Evolutionary conservation across 2,329 filamentous ascomycete genomes (phyloP).

Genomic region (Microcera coccophila): DNA sequence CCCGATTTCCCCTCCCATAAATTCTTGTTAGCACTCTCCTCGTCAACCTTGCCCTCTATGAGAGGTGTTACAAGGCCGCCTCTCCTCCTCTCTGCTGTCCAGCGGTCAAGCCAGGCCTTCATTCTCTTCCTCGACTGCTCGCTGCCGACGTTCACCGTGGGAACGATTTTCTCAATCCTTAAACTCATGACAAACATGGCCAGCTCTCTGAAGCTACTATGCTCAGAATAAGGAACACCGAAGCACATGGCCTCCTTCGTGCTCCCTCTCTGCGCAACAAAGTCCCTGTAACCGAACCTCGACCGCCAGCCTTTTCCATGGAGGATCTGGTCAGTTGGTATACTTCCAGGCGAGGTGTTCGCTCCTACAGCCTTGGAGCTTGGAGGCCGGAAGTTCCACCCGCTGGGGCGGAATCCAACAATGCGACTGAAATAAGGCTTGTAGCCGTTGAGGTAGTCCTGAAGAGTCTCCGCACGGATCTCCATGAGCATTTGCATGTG

Average conservation of each 20-base stretch:
- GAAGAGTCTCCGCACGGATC: constrained; percentile 83
- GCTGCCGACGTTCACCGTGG: constrained; percentile 80
- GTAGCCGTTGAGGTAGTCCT: constrained; percentile 80
- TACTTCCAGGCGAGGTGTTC: constrained; percentile 45
- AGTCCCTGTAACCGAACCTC: constrained; percentile 65
- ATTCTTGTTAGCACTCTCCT: constrained; percentile 21
- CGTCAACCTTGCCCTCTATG: constrained; percentile 37
- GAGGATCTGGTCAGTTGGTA: constrained; percentile 49
- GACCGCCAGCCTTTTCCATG: constrained; percentile 69
- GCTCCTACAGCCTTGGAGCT: constrained; percentile 52
- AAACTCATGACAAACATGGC: constrained; percentile 89
- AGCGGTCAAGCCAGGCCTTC: constrained; percentile 63
- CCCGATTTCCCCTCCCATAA: constrained; percentile 40
- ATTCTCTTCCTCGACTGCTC: constrained; percentile 55
- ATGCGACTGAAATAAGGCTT: constrained; percentile 79
- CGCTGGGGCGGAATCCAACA: constrained; percentile 86
- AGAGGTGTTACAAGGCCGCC: constrained; percentile 50
- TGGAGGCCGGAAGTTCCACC: constrained; percentile 85
- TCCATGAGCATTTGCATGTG: constrained; percentile 98
- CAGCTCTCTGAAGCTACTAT: constrained; percentile 90
- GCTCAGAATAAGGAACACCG: constrained; percentile 92
- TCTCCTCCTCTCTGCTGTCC: constrained; percentile 55
- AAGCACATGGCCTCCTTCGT: constrained; percentile 81
- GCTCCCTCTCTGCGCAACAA: constrained; percentile 79
- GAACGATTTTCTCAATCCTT: constrained; percentile 83